phyloP scores from a whole-genome alignment of 495 filamentous ascomycete species.

The Podospora pseudocomata region DNA sequence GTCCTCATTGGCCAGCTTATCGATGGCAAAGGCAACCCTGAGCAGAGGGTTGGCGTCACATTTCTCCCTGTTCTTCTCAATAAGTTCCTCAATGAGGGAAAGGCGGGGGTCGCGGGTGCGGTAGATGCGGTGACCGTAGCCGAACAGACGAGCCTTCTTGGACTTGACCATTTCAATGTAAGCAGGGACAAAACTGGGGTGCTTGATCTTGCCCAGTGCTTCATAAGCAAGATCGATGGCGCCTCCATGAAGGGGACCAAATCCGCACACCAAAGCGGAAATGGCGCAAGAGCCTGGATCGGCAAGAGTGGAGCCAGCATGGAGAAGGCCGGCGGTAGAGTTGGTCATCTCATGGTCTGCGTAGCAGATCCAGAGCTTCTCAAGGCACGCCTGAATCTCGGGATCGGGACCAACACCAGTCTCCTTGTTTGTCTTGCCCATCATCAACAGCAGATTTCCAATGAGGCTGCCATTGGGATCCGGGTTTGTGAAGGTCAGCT shows the following conservation, averaged over 20 bases:
- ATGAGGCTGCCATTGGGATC: constrained; percentile 36
- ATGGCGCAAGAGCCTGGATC: constrained; percentile 48
- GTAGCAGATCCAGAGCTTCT: constrained; percentile 41
- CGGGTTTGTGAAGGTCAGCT: constrained; percentile 38
- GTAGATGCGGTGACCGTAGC: constrained; percentile 56
- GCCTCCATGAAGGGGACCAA: constrained; percentile 55
- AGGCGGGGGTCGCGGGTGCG: constrained; percentile 50
- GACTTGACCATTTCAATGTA: constrained; percentile 45
- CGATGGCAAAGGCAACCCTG: constrained; percentile 47
- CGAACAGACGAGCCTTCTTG: constrained; percentile 49
- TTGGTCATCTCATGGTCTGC: constrained; percentile 53
- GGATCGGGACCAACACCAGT: neutral
- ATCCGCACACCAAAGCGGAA: constrained; percentile 43
- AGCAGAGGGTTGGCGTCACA: constrained; percentile 41
- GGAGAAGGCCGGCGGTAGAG: constrained; percentile 50
- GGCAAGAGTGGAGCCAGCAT: constrained; percentile 45
- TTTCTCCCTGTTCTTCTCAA: constrained; percentile 40
- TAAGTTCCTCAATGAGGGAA: constrained; percentile 43
- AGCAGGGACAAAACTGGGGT: constrained; percentile 40
- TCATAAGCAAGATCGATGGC: constrained; percentile 55
- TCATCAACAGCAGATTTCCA: constrained; percentile 47
- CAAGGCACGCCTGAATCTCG: constrained; percentile 28
- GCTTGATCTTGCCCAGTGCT: constrained; percentile 41
- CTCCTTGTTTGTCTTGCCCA: constrained; percentile 36
- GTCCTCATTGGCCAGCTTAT: constrained; percentile 44